Evolutionary conservation across 2,329 filamentous ascomycete genomes (phyloP).

Genomic region (Calonectria honghensis): DNA sequence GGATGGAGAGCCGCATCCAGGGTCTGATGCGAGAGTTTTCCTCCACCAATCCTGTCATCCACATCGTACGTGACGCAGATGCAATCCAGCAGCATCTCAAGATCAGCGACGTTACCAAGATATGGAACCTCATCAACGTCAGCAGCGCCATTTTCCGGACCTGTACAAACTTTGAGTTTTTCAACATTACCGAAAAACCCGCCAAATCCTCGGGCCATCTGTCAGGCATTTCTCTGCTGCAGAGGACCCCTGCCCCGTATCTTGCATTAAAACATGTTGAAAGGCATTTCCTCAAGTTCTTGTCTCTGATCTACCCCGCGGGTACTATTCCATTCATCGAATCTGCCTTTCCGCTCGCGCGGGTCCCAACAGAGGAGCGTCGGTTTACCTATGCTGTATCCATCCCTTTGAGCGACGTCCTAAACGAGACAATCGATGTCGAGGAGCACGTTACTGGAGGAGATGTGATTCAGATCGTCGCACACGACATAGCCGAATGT

Average conservation of each 20-base stretch:
- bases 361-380: slow-evolving; percentile 75
- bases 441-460: slow-evolving; percentile 79
- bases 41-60: slow-evolving; percentile 80
- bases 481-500: slow-evolving; percentile 56
- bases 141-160: slow-evolving; percentile 76
- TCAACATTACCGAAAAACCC: slow-evolving; percentile 79
- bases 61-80: slow-evolving; percentile 78
- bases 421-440: slow-evolving; percentile 73
- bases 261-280: slow-evolving; percentile 81
- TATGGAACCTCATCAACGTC: slow-evolving; percentile 75
- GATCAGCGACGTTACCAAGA: slow-evolving; percentile 72
- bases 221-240: slow-evolving; percentile 53
- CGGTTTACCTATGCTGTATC: slow-evolving; percentile 81
- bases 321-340: slow-evolving; percentile 75
- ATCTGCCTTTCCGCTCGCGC: slow-evolving; percentile 79
- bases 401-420: slow-evolving; percentile 74
- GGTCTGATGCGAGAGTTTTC: slow-evolving; percentile 77
- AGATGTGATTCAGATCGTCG: slow-evolving; percentile 79
- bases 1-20: slow-evolving; percentile 79
- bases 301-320: slow-evolving; percentile 75
- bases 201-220: slow-evolving; percentile 49
- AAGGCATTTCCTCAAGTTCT: slow-evolving; percentile 81
- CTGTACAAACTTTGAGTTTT: slow-evolving; percentile 85
- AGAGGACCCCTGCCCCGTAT: slow-evolving; percentile 72
- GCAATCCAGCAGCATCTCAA: slow-evolving; percentile 79